Conservation (phyloP, 306 rosid genomes). For the Vicia sativa region DNA sequence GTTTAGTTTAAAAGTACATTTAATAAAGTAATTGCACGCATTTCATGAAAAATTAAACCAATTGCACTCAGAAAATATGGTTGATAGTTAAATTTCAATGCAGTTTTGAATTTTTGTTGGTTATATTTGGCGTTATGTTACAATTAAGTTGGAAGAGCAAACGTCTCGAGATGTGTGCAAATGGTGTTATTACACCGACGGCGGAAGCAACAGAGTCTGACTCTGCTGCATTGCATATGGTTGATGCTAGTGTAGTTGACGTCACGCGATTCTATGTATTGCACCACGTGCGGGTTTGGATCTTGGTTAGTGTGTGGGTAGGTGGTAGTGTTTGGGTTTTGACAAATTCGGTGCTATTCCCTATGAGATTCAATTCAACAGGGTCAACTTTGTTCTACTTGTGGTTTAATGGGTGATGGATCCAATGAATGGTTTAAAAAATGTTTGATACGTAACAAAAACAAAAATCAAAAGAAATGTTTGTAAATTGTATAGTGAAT, state of each 20-base stretch:
- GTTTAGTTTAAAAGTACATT: neutral
- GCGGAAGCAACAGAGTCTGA: constrained; percentile 42
- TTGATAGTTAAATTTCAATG: neutral
- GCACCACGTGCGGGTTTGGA: constrained; percentile 34
- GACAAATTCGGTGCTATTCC: constrained; percentile 37
- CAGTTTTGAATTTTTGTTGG: constrained; percentile 6
- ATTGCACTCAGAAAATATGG: constrained; percentile 1
- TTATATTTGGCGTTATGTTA: constrained; percentile 1
- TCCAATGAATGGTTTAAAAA: constrained; percentile 22
- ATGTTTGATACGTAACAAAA: neutral
- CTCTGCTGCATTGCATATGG: constrained; percentile 3
- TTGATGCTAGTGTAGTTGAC: neutral
- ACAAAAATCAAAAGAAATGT: neutral
- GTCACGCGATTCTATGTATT: constrained; percentile 38
- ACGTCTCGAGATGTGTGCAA: constrained; percentile 42
- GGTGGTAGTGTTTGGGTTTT: constrained; percentile 30
- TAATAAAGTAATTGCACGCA: too few species aligned
- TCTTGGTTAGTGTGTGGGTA: constrained; percentile 14
- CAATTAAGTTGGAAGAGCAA: constrained; percentile 29
- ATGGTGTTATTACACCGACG: constrained; percentile 40
- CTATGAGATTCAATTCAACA: constrained; percentile 28
- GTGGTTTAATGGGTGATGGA: constrained; percentile 38
- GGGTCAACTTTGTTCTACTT: constrained; percentile 40
- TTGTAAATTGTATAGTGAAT: constrained; percentile 13
- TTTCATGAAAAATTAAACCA: neutral